Conservation (phyloP, 305 asterid genomes). For the Rubia peregrina region DNA sequence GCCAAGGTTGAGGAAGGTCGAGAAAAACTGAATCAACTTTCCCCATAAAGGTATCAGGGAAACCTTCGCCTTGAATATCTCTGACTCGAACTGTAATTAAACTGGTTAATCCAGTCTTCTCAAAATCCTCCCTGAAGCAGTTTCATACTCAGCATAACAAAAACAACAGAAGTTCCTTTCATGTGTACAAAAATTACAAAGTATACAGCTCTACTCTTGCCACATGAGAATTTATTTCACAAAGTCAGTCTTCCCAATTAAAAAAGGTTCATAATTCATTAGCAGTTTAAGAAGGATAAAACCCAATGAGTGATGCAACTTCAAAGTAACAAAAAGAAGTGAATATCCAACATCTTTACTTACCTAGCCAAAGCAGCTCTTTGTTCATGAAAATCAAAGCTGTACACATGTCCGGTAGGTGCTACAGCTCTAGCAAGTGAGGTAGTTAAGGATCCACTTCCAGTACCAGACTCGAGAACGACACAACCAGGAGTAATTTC, state of each 20-base stretch:
- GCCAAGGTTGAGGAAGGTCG: conserved; percentile 97
- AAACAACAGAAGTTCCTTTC: background rate
- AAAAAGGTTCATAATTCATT: background rate
- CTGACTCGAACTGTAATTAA: conserved; percentile 81
- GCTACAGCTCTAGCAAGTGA: conserved; percentile 93
- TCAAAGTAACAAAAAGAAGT: background rate
- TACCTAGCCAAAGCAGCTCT: conserved; percentile 92
- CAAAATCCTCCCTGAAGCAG: conserved; percentile 64
- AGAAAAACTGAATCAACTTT: conserved; percentile 76
- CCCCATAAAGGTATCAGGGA: conserved; percentile 61
- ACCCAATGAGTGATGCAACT: background rate
- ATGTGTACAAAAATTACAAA: background rate
- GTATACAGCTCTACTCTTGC: background rate
- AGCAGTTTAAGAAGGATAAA: background rate
- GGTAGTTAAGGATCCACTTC: conserved; percentile 85
- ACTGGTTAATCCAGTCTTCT: conserved; percentile 59
- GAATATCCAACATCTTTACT: conserved; percentile 5
- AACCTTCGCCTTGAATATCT: conserved; percentile 91
- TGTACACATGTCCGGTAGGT: conserved; percentile 71
- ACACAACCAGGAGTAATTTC: conserved; percentile 84
- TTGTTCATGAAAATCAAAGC: conserved; percentile 92
- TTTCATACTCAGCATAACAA: background rate
- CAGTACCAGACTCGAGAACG: conserved; percentile 94
- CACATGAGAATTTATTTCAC: background rate
- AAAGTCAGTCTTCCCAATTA: background rate